Base-by-base conservation (phyloP, 2,329 filamentous ascomycete genomes). In the Tolypocladium tundrense region DNA sequence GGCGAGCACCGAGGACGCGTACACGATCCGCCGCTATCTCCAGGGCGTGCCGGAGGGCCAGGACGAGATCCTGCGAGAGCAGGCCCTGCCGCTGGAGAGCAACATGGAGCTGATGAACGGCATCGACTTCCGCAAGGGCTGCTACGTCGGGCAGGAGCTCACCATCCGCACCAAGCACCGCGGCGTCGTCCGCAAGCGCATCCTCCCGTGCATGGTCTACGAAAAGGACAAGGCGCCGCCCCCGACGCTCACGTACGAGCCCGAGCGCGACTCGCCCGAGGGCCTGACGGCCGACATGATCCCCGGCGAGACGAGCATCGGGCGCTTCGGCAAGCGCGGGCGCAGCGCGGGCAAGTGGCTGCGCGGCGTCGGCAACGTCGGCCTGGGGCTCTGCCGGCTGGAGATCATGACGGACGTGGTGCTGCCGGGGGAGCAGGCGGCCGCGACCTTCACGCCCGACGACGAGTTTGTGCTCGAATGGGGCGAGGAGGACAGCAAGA, bases 121-220 rank as follows among this genome's bases (percentile, higher is more conserved):
- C 33, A 87, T 99, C 63, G 90, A 97, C 73, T 99, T 94, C 76
- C 85, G 85, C 68, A 99, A 99, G 76, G 94, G 94, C 9, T 99
- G 94, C 74, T 99, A 99, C 72, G 85, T 97, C 9, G 94, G 94
- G 0, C 94, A 99, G 74, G 94, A 99, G 72, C 81, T 99, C 62
- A 97, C 94, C 1, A 96, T 97, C 63, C 87, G 94, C 48, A 99
- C 94, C 1, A 88, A 92, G 70, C 94, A 99, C 73, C 92, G 88
- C 14, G 94, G 94, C 27, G 90, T 99, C 19, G 90, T 99, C 45
- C 82, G 94, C 60, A 96, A 97, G 79, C 82, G 94, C 54, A 84
- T 97, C 54, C 72, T 99, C 56, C 94, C 94, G 0, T 86, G 93
- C 40, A 75, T 88, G 62, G 68, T 97, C 19, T 94, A 93, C 70